A percentile compares a stretch with the other conserved stretches of the same genome.
Evolutionary conservation across 2,329 filamentous ascomycete species (phyloP).

Genomic region (Nemania sp.): DNA sequence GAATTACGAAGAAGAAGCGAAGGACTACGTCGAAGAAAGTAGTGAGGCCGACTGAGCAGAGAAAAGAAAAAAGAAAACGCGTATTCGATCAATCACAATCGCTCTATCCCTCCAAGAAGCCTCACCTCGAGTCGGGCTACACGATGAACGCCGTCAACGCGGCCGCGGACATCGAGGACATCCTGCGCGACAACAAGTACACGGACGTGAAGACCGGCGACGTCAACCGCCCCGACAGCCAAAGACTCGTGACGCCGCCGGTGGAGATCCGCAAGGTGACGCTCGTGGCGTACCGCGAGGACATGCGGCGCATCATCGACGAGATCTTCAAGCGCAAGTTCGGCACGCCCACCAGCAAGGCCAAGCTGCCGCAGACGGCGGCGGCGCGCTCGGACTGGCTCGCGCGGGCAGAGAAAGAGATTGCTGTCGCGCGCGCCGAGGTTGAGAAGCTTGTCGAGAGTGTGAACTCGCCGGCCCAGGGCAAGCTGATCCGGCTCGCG

Average conservation of each 20-base stretch:
- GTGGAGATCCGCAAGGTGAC: constrained; percentile 13
- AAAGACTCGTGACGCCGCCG: constrained; percentile 21
- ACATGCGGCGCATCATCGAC: constrained; percentile 9
- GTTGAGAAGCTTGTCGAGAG: neutral
- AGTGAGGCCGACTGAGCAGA: neutral
- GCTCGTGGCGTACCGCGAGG: constrained; percentile 9
- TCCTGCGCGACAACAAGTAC: constrained; percentile 19
- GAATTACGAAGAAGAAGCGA: too few species aligned
- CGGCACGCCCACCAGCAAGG: neutral
- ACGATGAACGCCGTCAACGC: constrained; percentile 23
- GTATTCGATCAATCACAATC: neutral
- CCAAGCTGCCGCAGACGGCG: constrained; percentile 19
- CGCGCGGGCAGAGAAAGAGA: neutral
- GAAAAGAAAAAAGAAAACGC: neutral
- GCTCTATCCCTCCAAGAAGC: neutral
- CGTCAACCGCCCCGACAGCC: neutral
- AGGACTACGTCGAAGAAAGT: neutral
- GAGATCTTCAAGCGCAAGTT: constrained; percentile 29
- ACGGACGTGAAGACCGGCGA: neutral
- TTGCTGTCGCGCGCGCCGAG: neutral
- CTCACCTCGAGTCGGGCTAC: neutral
- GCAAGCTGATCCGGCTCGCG: constrained; percentile 23
- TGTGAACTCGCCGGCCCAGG: neutral
- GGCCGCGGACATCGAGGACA: constrained; percentile 22
- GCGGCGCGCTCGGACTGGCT: constrained; percentile 12